Percentiles rank a stretch among this genome's conserved stretches.
phyloP scores from a whole-genome alignment of 305 asterid genomes.

The Rubia occidens region DNA sequence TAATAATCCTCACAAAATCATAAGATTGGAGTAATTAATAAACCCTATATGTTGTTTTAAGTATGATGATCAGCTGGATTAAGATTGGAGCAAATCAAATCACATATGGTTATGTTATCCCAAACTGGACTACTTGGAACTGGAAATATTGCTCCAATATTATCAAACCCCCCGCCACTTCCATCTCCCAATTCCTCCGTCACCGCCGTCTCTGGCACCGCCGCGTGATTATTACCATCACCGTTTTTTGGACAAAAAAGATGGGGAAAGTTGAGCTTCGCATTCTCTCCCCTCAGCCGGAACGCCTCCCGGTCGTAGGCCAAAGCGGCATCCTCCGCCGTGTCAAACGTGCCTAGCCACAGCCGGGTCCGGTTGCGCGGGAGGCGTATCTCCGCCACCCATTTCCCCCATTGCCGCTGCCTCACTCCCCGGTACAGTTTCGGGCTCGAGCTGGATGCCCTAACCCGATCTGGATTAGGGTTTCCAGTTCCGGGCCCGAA shows the following conservation, averaged over 20 bases:
- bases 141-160: background rate
- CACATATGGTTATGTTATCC: conserved; percentile 8
- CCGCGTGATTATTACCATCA: background rate
- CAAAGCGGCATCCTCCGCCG: conserved; percentile 42
- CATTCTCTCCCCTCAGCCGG: conserved; percentile 35
- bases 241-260: conserved; percentile 20
- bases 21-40: background rate
- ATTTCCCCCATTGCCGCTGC: conserved; percentile 54
- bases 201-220: background rate
- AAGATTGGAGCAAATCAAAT: conserved; percentile 8
- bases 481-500: conserved; percentile 17
- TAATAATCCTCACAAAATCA: background rate
- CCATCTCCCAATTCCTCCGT: background rate
- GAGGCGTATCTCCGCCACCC: conserved; percentile 61
- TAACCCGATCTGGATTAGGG: background rate
- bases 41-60: background rate
- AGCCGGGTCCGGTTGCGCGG: conserved; percentile 39
- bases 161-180: background rate
- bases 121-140: conserved; percentile 8
- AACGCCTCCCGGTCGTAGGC: conserved; percentile 51
- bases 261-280: conserved; percentile 46
- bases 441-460: background rate
- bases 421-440: conserved; percentile 44
- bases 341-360: conserved; percentile 48
- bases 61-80: background rate